Base-by-base conservation (phyloP, 805 yeast species). In the Clavispora phyllophila region DNA sequence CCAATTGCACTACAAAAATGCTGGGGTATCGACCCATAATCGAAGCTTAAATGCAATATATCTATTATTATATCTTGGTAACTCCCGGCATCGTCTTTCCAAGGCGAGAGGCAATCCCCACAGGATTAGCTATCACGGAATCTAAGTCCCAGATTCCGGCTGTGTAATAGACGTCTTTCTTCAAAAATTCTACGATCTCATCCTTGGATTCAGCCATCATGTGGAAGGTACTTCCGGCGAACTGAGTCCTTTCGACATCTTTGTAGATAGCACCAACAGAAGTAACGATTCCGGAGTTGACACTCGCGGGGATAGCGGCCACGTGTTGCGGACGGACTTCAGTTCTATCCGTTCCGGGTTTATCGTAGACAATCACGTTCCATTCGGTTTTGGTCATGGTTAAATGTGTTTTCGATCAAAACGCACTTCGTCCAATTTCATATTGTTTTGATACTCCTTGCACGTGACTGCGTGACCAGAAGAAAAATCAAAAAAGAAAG, bases 121-220 rank as follows among this genome's bases (percentile, higher is more conserved):
- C 51, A 36, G 88, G 88, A 55, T 76, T 73, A 31, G 83, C 76
- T 49, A 81, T 55, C 15, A 76, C 82, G 42, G 70, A 73, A 29
- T 78, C 78, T 46, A 84, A 57, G 58, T 87, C 95, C 95, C 95
- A 87, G 46, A 87, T 74, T 2, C 88, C 90, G 27, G 71, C 69
- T 51, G 69, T 71, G 51, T 76, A 75, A 60, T 81, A 87, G 27
- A 79, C 60, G 57, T 87, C 95, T 38, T 66, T 54, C 55, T 80
- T 76, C 60, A 87, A 72, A 43, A 83, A 65, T 33, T 80, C 85
- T 36, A 82, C 48, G 9, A 83, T 81, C 49, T 84, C 84, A 48
- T 83, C 83, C 54, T 72, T 78, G 38, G 80, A 67, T 40, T 79
- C 80, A 27, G 91, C 91, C 45, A 70, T 66, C 39, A 85, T 51